These are phyloP conservation scores for Pseudogymnoascus sp. DNA, from an alignment of 2,329 filamentous ascomycete species.

Conservation along the genomic window DNA sequence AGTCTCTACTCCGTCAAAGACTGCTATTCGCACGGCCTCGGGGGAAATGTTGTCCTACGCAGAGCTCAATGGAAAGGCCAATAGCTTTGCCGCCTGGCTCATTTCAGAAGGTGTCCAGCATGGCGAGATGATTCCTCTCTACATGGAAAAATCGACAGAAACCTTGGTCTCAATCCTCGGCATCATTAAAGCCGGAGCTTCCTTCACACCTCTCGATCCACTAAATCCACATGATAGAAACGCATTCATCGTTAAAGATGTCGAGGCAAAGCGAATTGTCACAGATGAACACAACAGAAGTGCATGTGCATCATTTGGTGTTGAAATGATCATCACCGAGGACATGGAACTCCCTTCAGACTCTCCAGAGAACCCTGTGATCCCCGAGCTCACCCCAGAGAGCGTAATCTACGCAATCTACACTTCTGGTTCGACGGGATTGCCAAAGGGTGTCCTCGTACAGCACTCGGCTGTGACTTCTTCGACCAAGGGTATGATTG, in stretches of 20 bases:
- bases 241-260: neutral
- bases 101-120: neutral
- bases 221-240: neutral
- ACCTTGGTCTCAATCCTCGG: constrained; percentile 5
- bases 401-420: constrained; percentile 8
- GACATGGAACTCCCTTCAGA: neutral
- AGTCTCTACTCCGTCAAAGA: neutral
- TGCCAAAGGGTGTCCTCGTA: constrained; percentile 5
- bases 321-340: neutral
- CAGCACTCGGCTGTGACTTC: neutral
- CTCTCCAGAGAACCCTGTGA: neutral
- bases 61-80: constrained; percentile 4
- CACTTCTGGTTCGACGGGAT: constrained; percentile 7
- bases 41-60: constrained; percentile 6
- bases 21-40: neutral
- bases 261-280: neutral
- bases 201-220: constrained; percentile 6
- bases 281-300: constrained; percentile 1
- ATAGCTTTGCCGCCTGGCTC: constrained; percentile 2
- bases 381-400: neutral
- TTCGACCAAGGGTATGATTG: constrained; percentile 4
- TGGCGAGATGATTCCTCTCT: constrained; percentile 8
- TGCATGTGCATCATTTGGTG: neutral
- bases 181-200: constrained; percentile 3
- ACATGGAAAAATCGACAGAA: constrained; percentile 8